Evolutionary conservation across 116 monocot genomes (phyloP), one percentile per base, ranked within the genome.

Genomic region (Cymodocea nodosa): DNA sequence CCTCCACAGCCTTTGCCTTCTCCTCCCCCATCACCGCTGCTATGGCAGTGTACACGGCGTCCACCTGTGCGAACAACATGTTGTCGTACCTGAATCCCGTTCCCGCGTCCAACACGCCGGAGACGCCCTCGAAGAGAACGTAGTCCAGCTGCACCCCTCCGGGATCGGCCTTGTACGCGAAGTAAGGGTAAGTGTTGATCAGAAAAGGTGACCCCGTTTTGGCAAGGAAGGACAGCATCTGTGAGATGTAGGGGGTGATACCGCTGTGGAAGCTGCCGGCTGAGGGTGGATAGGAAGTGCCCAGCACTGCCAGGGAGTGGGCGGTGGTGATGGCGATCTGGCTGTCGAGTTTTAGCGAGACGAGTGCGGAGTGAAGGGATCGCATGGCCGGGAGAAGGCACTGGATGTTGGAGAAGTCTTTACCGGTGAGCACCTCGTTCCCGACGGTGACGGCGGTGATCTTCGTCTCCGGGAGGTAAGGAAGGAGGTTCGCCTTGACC

Each of bases 161-260:
- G 35, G 84, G 79, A 18, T 80, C 78, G 15, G 60, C 66, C 72
- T 74, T 84, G 75, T 74, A 84, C 22, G 80, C 74, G 77, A 84
- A 80, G 66, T 75, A 84, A 11, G 84, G 84, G 61, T 84, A 84
- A 20, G 80, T 74, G 55, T 84, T 80, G 77, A 84, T 75, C 23
- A 80, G 48, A 63, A 80, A 84, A 0, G 84, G 84, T 17, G 84
- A 67, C 25, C 62, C 58, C 7, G 80, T 75, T 20, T 57, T 56
- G 12, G 71, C 37, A 23, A 61, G 75, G 72, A 84, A 84, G 18
- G 11, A 16, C 15, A 84, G 65, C 30, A 84, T 51, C 15, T 68
- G 68, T 17, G 64, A 23, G 37, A 84, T 17, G 67, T 65, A 65
- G 5, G 61, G 71, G 20, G 37, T 24, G 17, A 80, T 59, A 12